phyloP scores from a whole-genome alignment of 2,329 filamentous ascomycete species.

The Calonectria hongkongensis region DNA sequence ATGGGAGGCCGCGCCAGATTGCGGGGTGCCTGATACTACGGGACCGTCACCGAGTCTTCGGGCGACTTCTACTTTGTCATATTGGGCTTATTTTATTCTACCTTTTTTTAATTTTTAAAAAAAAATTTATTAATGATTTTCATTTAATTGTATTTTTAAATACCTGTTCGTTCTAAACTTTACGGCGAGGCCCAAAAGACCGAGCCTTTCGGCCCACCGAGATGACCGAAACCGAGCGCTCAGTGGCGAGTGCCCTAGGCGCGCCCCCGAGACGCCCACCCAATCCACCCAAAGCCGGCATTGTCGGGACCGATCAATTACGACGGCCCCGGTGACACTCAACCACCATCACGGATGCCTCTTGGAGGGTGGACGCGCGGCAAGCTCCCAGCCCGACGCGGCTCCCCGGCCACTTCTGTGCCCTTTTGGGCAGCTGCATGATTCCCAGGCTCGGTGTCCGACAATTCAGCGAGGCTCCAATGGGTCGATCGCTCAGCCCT shows the following conservation, averaged over 20 bases:
- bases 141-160: not conserved
- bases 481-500: conserved; percentile 51
- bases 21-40: conserved; percentile 15
- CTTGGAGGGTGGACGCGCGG: conserved; percentile 50
- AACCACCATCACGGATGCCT: conserved; percentile 27
- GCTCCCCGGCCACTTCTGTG: conserved; percentile 25
- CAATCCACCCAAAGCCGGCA: conserved; percentile 40
- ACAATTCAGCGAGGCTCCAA: conserved; percentile 38
- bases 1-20: conserved; percentile 30
- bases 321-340: conserved; percentile 31
- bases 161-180: not conserved
- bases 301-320: conserved; percentile 47
- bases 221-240: conserved; percentile 29
- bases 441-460: conserved; percentile 32
- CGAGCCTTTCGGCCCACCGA: conserved; percentile 17
- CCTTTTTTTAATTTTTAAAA: too few species aligned
- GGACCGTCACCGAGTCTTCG: conserved; percentile 1
- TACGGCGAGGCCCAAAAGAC: conserved; percentile 27
- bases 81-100: too few species aligned
- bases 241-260: conserved; percentile 19
- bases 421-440: conserved; percentile 12
- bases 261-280: conserved; percentile 34
- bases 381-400: conserved; percentile 40
- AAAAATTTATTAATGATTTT: not conserved
- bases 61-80: not conserved